Evolutionary conservation across 495 filamentous ascomycete species (phyloP).

Genomic region (Aspergillus baeticus): DNA sequence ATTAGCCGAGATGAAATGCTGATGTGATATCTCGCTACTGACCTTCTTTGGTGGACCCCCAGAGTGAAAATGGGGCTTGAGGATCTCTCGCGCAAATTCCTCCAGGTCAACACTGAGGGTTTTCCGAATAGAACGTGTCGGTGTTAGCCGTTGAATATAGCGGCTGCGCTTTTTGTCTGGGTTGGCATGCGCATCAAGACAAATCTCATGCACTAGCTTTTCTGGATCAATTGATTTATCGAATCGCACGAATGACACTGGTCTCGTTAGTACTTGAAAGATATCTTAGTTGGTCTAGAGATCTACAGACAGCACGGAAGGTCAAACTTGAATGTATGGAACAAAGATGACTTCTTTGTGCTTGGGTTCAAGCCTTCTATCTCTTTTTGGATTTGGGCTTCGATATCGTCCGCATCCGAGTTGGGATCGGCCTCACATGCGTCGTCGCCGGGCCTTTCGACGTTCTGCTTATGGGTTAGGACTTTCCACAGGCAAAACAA

Average conservation of each 20-base stretch:
- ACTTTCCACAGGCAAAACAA: background rate
- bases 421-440: slow-evolving; percentile 37
- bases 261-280: slow-evolving; percentile 19
- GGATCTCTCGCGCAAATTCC: slow-evolving; percentile 66
- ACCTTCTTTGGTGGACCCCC: slow-evolving; percentile 49
- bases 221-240: slow-evolving; percentile 76
- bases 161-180: slow-evolving; percentile 60
- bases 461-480: background rate
- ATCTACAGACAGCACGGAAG: slow-evolving; percentile 67
- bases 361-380: slow-evolving; percentile 61
- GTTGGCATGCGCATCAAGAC: slow-evolving; percentile 56
- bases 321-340: slow-evolving; percentile 69
- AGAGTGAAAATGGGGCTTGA: slow-evolving; percentile 71
- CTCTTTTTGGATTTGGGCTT: slow-evolving; percentile 78
- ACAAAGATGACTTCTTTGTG: slow-evolving; percentile 39
- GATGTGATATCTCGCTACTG: slow-evolving; percentile 13
- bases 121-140: slow-evolving; percentile 71
- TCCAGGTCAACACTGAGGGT: slow-evolving; percentile 74
- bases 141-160: slow-evolving; percentile 83
- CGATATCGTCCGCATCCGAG: slow-evolving; percentile 66
- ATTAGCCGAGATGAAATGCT: background rate
- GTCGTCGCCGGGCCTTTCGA: slow-evolving; percentile 26
- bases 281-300: slow-evolving; percentile 60
- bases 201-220: slow-evolving; percentile 72
- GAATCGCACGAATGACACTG: slow-evolving; percentile 43